These are phyloP conservation scores for Corylus avellana DNA, from an alignment of 306 rosid species.

Conservation along the genomic window DNA sequence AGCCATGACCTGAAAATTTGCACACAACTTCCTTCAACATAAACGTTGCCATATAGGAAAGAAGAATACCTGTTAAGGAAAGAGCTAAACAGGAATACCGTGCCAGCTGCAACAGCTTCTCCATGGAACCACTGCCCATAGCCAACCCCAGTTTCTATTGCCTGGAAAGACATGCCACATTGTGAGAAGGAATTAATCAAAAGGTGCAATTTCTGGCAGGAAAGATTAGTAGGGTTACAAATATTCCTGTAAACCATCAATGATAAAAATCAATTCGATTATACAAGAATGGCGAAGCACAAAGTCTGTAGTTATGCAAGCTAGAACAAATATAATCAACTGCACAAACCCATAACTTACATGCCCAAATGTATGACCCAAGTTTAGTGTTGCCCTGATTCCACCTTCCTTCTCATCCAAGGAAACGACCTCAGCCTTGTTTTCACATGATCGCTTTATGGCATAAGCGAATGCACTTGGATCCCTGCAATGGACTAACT, in stretches of 20 bases:
- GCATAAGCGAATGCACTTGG: slow-evolving; percentile 81
- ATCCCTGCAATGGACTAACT: slow-evolving; percentile 60
- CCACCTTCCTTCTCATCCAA: slow-evolving; percentile 97
- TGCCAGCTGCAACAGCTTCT: slow-evolving; percentile 98
- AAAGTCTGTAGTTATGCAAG: slow-evolving; percentile 18
- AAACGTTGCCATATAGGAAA: slow-evolving; percentile 6
- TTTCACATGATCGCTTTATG: slow-evolving; percentile 92
- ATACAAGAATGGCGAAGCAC: slow-evolving; percentile 3
- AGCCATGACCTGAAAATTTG: slow-evolving; percentile 76
- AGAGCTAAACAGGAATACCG: slow-evolving; percentile 44
- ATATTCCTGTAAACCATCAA: neutral
- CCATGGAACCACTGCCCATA: slow-evolving; percentile 98
- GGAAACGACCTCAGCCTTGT: slow-evolving; percentile 93
- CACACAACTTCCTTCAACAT: slow-evolving; percentile 32
- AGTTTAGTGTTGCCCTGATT: slow-evolving; percentile 86
- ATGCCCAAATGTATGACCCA: slow-evolving; percentile 99
- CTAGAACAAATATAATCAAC: slow-evolving; percentile 20
- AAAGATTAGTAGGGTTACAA: neutral
- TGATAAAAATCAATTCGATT: neutral
- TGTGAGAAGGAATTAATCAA: slow-evolving; percentile 21
- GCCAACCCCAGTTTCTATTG: slow-evolving; percentile 86
- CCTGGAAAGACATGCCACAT: slow-evolving; percentile 49
- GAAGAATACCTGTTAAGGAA: slow-evolving; percentile 5
- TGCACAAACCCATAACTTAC: slow-evolving; percentile 49
- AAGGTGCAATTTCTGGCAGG: slow-evolving; percentile 5